These are phyloP conservation scores for Trypanosoma caninum DNA, from an alignment of 208 protist species.

Conservation along the genomic window DNA sequence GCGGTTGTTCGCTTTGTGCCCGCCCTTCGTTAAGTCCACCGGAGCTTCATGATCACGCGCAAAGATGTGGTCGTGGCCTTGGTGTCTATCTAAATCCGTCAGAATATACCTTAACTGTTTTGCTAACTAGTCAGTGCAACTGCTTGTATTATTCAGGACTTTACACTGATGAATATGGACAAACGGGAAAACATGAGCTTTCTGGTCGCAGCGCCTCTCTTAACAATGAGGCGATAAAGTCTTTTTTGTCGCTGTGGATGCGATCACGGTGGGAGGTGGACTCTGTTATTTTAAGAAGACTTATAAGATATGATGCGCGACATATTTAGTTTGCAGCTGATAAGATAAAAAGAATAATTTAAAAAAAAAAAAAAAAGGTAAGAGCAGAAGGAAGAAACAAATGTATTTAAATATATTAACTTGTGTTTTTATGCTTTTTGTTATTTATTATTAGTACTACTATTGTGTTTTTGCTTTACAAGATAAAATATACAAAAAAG, in stretches of 20 bases:
- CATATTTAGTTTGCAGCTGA: too few species aligned
- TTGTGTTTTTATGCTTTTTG: too few species aligned
- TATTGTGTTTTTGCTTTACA: too few species aligned
- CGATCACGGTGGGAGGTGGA: conserved; percentile 57
- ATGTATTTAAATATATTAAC: too few species aligned
- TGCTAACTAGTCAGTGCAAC: conserved; percentile 38
- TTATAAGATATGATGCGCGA: conserved; percentile 20
- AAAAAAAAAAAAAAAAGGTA: too few species aligned
- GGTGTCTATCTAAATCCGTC: conserved; percentile 52
- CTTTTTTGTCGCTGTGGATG: conserved; percentile 57
- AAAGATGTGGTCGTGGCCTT: conserved; percentile 41
- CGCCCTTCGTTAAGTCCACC: conserved; percentile 8
- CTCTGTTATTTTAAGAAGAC: conserved; percentile 41
- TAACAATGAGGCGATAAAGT: conserved; percentile 23
- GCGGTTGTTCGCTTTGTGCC: conserved; percentile 43
- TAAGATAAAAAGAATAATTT: too few species aligned
- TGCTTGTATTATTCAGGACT: conserved; percentile 27
- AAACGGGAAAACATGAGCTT: conserved; percentile 30
- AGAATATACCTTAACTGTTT: conserved; percentile 34
- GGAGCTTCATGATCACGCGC: conserved; percentile 58
- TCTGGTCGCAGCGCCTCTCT: conserved; percentile 33
- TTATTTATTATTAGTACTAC: too few species aligned
- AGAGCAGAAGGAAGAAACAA: too few species aligned
- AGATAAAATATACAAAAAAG: too few species aligned
- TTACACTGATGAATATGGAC: conserved; percentile 72